These are phyloP conservation scores for Suhomyces panamericanus DNA, from an alignment of 1,139 yeast species.

Conservation along the genomic window DNA sequence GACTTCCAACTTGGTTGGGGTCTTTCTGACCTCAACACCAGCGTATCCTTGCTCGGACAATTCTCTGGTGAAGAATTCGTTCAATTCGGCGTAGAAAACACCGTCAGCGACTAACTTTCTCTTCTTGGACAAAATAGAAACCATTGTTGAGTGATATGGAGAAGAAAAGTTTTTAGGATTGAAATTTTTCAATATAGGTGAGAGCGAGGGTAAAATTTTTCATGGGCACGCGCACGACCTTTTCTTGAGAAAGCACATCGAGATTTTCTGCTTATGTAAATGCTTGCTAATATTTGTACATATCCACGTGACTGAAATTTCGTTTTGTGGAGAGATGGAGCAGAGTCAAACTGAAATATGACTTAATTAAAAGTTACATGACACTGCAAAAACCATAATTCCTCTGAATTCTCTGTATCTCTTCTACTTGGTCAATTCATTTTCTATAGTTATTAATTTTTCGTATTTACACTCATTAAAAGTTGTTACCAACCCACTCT, in stretches of 20 bases:
- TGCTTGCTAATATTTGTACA: not conserved
- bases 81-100: slow-evolving; percentile 99
- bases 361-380: no score
- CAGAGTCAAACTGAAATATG: no score
- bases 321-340: no score
- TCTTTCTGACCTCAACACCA: slow-evolving; percentile 99
- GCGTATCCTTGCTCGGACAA: slow-evolving; percentile 99
- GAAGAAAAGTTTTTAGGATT: slow-evolving; percentile 5
- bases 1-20: slow-evolving; percentile 97
- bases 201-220: slow-evolving; percentile 11
- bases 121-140: slow-evolving; percentile 69
- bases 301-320: not conserved
- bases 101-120: slow-evolving; percentile 99
- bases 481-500: slow-evolving; percentile 75
- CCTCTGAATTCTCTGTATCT: no score
- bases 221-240: slow-evolving; percentile 14
- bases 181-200: slow-evolving; percentile 9
- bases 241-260: not conserved
- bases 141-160: slow-evolving; percentile 36
- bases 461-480: slow-evolving; percentile 7
- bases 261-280: slow-evolving; percentile 3
- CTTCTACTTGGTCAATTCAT: no score
- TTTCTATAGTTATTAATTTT: not conserved
- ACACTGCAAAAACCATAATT: no score
- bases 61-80: slow-evolving; percentile 99